Evolutionary conservation across 2,329 filamentous ascomycete genomes (phyloP), one percentile per base, ranked within the genome.

Genomic region (Microdochium bolleyi): DNA sequence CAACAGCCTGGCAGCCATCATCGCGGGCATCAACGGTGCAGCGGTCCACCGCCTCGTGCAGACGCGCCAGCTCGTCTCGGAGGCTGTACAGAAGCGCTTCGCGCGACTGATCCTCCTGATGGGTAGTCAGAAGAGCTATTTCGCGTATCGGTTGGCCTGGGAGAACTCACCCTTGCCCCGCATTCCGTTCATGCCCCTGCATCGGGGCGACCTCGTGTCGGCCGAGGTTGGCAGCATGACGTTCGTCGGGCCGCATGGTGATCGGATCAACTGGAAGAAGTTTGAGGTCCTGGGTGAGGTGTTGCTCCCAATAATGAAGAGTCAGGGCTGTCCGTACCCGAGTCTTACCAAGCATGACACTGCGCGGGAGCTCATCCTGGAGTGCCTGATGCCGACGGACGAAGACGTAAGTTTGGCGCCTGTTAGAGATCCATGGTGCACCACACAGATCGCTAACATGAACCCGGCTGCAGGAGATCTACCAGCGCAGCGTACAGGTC

Each of bases 221-320:
- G 92, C 94, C 1, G 90, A 95, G 64, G 89, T 96, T 69, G 94
- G 92, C 32, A 96, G 94, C 68, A 83, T 83, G 62, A 97, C 94
- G 0, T 92, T 96, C 66, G 75, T 97, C 1, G 89, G 88, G 8
- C 77, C 81, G 2, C 78, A 83, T 55, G 82, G 77, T 57, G 82
- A 89, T 57, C 78, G 89, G 51, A 89, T 99, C 66, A 97, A 97
- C 67, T 99, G 94, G 94, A 91, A 87, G 70, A 99, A 99, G 67
- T 99, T 97, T 62, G 92, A 97, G 69, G 87, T 99, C 30, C 84
- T 97, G 70, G 92, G 92, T 7, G 92, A 97, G 61, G 88, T 96
- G 4, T 80, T 97, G 51, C 76, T 96, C 55, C 87, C 89, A 2
- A 85, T 99, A 52, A 95, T 96, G 80, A 87, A 86, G 70, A 96